Percentiles rank a stretch among this genome's conserved stretches.
Evolutionary conservation across 257 asterid genomes (phyloP).

Genomic region (Coffea canephora): DNA sequence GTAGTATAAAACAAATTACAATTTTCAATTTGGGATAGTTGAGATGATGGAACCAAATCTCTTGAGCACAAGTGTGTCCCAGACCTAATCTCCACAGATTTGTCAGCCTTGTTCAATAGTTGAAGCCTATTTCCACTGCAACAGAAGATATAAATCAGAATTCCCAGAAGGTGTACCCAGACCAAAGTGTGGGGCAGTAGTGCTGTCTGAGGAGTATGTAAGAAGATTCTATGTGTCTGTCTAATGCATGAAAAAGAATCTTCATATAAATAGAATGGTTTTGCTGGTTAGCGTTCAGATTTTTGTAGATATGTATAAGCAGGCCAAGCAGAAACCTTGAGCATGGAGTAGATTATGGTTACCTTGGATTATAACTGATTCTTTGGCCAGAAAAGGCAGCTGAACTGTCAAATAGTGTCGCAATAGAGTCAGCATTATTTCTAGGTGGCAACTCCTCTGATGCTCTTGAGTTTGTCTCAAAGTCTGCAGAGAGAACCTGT

Average conservation of each 20-base stretch:
- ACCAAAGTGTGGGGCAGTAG: background rate
- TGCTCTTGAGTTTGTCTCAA: slow-evolving; percentile 28
- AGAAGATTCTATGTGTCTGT: background rate
- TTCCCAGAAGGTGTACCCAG: slow-evolving; percentile 1
- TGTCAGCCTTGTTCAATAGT: slow-evolving; percentile 30
- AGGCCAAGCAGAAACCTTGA: slow-evolving; percentile 10
- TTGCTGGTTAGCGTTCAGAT: background rate
- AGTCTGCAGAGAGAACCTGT: slow-evolving; percentile 38
- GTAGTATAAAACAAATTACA: slow-evolving; percentile 29
- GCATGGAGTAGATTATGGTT: slow-evolving; percentile 10
- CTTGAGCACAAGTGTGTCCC: slow-evolving; percentile 23
- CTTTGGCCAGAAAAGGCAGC: slow-evolving; percentile 25
- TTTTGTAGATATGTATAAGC: background rate
- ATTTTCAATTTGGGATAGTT: slow-evolving; percentile 27
- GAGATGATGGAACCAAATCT: slow-evolving; percentile 25
- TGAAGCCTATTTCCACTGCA: slow-evolving; percentile 39
- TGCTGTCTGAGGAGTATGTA: background rate
- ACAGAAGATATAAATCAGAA: slow-evolving; percentile 17
- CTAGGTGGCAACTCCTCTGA: slow-evolving; percentile 37
- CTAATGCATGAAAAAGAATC: background rate
- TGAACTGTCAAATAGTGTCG: slow-evolving; percentile 30
- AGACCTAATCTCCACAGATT: slow-evolving; percentile 32
- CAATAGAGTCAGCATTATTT: slow-evolving; percentile 25
- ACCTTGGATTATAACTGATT: slow-evolving; percentile 36
- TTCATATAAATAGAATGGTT: background rate